Evolutionary conservation across 768 basidiomycete genomes (phyloP), one percentile per base, ranked within the genome.

Genomic region (Macrolepiota albuminosa): DNA sequence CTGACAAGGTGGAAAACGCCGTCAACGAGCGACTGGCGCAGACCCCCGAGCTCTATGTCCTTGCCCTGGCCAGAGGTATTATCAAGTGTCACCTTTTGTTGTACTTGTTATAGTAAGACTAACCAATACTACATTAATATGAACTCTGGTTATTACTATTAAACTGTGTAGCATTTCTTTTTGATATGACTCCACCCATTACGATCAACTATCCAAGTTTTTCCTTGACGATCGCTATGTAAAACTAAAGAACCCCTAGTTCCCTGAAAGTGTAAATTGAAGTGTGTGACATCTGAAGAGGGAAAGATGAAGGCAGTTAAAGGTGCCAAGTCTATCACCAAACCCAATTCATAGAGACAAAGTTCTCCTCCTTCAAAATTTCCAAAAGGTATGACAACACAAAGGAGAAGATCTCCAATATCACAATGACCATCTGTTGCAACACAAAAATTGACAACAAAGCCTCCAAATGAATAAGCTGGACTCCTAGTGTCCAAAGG

Each of bases 11-110:
- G 91, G 91, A 93, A 67, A 85, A 85, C 59, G 87, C 87, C 0
- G 89, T 93, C 59, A 89, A 93, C 68, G 88, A 93, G 63, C 81
- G 91, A 14, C 76, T 93, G 26, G 83, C 84, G 18, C 85, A 87
- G 64, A 85, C 87, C 1, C 91, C 91, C 4, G 90, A 92, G 76
- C 77, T 88, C 7, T 92, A 92, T 66, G 72, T 93, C 26, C 81
- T 92, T 24, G 91, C 89, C 0, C 74, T 93, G 37, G 84, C 88
- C 2, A 21, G 21, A 21, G 21, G 21, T 21, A 21, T 21, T 1
- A 21, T 21, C 21, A 21, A 21, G 21, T 21, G 21, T 21, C 21
- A 21, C 21, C 21, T 21, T 21, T 21, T 21, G 21, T 21, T 21
- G 21, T 21, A 21, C 21, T 21, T 21, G 29, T 29, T 29, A 4